Evolutionary conservation across 495 filamentous ascomycete species (phyloP), one percentile per base, ranked within the genome.

Genomic region (Aspergillus incahuasiensis): DNA sequence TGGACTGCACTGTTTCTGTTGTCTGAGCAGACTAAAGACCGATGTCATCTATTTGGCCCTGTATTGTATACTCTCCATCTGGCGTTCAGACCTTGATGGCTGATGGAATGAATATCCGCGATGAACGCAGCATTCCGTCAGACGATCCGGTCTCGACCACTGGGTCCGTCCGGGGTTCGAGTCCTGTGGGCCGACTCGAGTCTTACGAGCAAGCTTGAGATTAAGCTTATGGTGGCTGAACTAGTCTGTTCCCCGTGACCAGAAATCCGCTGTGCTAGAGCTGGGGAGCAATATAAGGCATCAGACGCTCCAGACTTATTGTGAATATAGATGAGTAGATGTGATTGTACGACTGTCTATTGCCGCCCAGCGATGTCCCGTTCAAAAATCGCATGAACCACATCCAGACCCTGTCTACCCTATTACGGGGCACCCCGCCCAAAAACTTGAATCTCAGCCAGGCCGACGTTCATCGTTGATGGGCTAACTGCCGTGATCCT

Each of bases 391-490:
- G 28, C n/a, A 39, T 39, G 35, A 13, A 39, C 12, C 35, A 15
- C 3, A 6, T 13, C 9, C 35, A 41, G 9, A 18, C 39, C 19
- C 34, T 38, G 13, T 30, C 34, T 38, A 38, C 15, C n/a, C n/a
- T n/a, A n/a, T n/a, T n/a, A n/a, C n/a, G 34, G 6, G 15, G 18
- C 38, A 25, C 40, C 19, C n/a, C 40, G n/a, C 13, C 49, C 43
- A 6, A 48, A 58, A n/a, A 54, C 49, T 22, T 54, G 41, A 21
- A 54, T 41, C 43, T 58, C 56, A 16, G 49, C 43, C 34, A 58
- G 49, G 7, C 56, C 56, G 16, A 54, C 49, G 25, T 58, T 58
- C 16, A 39, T 39, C 16, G 56, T 54, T 5, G 43, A 53, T n/a
- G 43, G 35, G 28, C 43, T 58, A 5, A 58, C 49, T 2, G n/a